Conservation (phyloP, 2,329 filamentous ascomycete species). For the Penicillium sp. region DNA sequence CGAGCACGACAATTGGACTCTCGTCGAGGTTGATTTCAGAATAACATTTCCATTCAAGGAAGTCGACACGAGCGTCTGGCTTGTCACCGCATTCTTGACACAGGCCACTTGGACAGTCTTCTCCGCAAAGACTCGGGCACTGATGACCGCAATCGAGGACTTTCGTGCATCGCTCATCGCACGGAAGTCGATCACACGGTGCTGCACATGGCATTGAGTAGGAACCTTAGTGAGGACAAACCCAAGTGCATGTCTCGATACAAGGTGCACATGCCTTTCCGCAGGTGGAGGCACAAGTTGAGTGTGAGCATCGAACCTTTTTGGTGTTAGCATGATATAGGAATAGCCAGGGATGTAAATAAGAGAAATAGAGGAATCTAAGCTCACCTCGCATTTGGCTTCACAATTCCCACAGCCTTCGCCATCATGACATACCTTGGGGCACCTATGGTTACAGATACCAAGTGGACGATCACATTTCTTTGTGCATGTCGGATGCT, state of each 20-base stretch:
- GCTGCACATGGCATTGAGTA: conserved; percentile 14
- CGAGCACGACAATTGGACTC: conserved; percentile 7
- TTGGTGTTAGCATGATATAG: too few species aligned
- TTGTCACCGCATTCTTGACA: conserved; percentile 9
- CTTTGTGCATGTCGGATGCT: too few species aligned
- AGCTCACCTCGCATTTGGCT: too few species aligned
- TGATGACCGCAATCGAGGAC: conserved; percentile 4
- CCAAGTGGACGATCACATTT: too few species aligned
- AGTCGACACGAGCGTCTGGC: conserved; percentile 9
- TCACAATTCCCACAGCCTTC: too few species aligned
- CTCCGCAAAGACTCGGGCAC: conserved; percentile 9
- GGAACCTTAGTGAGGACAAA: conserved; percentile 3
- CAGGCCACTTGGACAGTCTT: conserved; percentile 8
- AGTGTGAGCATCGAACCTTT: conserved; percentile 10
- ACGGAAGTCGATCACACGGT: conserved; percentile 9
- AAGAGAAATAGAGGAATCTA: too few species aligned
- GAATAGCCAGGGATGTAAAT: too few species aligned
- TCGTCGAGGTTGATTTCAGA: conserved; percentile 11
- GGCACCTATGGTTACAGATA: too few species aligned
- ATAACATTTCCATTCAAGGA: conserved; percentile 7
- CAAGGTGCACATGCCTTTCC: conserved; percentile 10
- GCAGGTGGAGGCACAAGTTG: conserved; percentile 4
- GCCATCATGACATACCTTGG: too few species aligned
- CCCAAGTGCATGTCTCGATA: conserved; percentile 9
- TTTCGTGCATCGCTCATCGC: conserved; percentile 5